phyloP scores from a whole-genome alignment of 1,284 basidiomycete species.

The Ustilago trichophora region DNA sequence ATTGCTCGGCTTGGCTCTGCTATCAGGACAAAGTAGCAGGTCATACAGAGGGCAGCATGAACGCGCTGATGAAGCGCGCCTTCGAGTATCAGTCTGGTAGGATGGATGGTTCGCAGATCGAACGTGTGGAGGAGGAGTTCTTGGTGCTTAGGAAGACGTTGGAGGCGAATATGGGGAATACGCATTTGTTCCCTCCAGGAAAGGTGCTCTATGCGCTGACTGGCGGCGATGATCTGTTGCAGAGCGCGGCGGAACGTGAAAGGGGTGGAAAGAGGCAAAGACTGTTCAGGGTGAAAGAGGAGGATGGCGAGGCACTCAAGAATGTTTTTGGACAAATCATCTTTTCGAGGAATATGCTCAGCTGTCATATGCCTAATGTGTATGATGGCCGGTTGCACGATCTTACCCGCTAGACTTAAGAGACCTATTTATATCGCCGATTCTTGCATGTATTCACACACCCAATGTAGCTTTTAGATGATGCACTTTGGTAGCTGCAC shows the following conservation, averaged over 20 bases:
- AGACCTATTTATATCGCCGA: too few relatives aligned
- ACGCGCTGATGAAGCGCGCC: conserved; percentile 46
- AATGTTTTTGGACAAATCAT: conserved; percentile 80
- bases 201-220: conserved; percentile 80
- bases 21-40: conserved; percentile 70
- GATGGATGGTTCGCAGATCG: conserved; percentile 2
- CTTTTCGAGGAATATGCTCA: conserved; percentile 81
- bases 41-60: conserved; percentile 30
- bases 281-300: conserved; percentile 32
- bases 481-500: too few relatives aligned
- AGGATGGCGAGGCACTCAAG: conserved; percentile 18
- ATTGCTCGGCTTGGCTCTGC: conserved; percentile 80
- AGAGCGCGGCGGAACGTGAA: too few relatives aligned
- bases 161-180: conserved; percentile 82
- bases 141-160: conserved; percentile 80
- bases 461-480: too few relatives aligned
- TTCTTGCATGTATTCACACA: too few relatives aligned
- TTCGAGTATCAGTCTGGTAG: conserved; percentile 50
- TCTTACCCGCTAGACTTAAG: conserved; percentile 22
- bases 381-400: conserved; percentile 38
- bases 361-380: conserved; percentile 74
- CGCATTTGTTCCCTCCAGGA: conserved; percentile 80
- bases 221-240: conserved; percentile 71
- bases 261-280: conserved; percentile 7
- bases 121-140: conserved; percentile 43